Evolutionary conservation across 345 rosid genomes (phyloP).

Genomic region (Arabis hirsuta): DNA sequence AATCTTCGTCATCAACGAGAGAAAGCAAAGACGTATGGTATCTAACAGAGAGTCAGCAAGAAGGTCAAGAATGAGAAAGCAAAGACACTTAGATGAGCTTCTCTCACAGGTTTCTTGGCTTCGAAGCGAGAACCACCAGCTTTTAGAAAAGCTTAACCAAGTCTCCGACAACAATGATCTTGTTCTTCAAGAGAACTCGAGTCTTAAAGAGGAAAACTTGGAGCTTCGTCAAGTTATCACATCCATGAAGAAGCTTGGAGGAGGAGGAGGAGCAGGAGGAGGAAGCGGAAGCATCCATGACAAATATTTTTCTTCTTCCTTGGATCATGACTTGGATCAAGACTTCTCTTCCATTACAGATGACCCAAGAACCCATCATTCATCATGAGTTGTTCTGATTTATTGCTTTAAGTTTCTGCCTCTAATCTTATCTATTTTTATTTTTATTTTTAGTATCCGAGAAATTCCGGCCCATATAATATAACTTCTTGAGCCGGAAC

Average conservation of each 20-base stretch:
- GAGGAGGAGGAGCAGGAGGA: slow-evolving; percentile 21
- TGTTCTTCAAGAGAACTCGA: slow-evolving; percentile 64
- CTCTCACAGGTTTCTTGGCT: slow-evolving; percentile 89
- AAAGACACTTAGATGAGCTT: slow-evolving; percentile 94
- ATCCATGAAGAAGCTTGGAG: slow-evolving; percentile 56
- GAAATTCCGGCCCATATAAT: slow-evolving; percentile 15
- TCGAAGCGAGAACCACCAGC: slow-evolving; percentile 81
- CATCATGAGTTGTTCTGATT: slow-evolving; percentile 31
- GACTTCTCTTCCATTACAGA: slow-evolving; percentile 43
- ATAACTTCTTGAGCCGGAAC: background rate
- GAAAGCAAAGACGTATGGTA: slow-evolving; percentile 93
- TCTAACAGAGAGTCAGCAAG: slow-evolving; percentile 96
- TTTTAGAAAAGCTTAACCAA: slow-evolving; percentile 72
- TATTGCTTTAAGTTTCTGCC: background rate
- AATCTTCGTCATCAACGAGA: slow-evolving; percentile 67
- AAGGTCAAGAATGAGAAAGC: slow-evolving; percentile 94
- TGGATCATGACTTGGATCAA: slow-evolving; percentile 38
- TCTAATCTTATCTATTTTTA: slow-evolving; percentile 14
- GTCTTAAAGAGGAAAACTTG: slow-evolving; percentile 69
- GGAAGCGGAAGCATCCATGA: slow-evolving; percentile 15
- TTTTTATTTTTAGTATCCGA: slow-evolving; percentile 14
- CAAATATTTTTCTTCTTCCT: background rate
- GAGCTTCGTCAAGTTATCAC: slow-evolving; percentile 69
- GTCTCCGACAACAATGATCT: slow-evolving; percentile 61
- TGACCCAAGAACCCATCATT: slow-evolving; percentile 39